Base-by-base conservation (phyloP, 768 basidiomycete genomes). In the Leccinellum rugosiceps region DNA sequence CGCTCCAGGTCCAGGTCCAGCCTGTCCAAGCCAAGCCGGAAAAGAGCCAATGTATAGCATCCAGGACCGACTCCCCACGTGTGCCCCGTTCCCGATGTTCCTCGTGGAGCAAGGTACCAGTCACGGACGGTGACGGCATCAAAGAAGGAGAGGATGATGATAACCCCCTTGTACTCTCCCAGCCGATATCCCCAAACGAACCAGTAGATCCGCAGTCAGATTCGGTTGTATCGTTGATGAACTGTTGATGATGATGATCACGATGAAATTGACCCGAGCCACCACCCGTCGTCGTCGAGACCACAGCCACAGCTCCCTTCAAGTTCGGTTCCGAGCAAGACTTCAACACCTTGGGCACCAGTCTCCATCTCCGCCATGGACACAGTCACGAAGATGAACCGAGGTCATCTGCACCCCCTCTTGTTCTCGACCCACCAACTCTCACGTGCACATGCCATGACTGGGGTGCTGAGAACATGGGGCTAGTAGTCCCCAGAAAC, bases 31-130 rank as follows among this genome's bases (percentile, higher is more conserved):
- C 11, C 21, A 8, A 21, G 7, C 14, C 45, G 8, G 30, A 14
- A 46, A 58, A 30, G 32, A 23, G 19, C 56, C 50, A 43, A 2
- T 23, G 9, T 10, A 45, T 46, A 44, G n/a, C 6, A 11, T 41
- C 35, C n/a, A 48, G 28, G 17, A 38, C 17, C 6, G 52, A 10
- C 46, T 30, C 30, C 2, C 34, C 50, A 4, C 48, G 9, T 4
- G 15, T 5, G 25, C 3, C 10, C 15, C 50, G 50, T 43, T 31
- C 31, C 8, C 2, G 45, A 46, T 21, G 31, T 32, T 38, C 55
- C 35, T 38, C 38, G 1, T n/a, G 5, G n/a, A 50, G 6, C 58
- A 66, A 59, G 3, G 61, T 28, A 0, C 58, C 55, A 19, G 58
- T 45, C 38, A 58, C 56, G 17, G 34, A 17, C 17, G 3, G 8